These are phyloP conservation scores for Penicillium sp. DNA, from an alignment of 2,329 filamentous ascomycete species.

Conservation along the genomic window DNA sequence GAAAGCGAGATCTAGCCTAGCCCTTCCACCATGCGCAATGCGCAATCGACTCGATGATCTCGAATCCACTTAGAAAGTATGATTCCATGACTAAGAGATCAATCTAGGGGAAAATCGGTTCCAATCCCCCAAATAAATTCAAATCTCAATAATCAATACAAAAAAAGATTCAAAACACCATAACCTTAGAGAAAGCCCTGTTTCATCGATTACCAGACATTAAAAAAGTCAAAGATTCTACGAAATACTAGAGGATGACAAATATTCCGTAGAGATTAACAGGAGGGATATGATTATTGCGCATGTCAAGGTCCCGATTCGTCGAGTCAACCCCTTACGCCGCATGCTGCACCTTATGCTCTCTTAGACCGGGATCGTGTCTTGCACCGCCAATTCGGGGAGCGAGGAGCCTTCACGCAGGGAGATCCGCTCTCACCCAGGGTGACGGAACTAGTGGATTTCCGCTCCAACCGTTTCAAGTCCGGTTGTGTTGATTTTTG, in stretches of 20 bases:
- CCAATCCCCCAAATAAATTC: too few species aligned
- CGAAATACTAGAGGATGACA: not conserved
- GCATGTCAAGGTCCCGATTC: not conserved
- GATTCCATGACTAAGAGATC: too few species aligned
- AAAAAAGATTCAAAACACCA: not conserved
- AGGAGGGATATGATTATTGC: not conserved
- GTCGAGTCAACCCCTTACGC: conserved; percentile 22
- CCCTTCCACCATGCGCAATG: not conserved
- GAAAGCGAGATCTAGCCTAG: not conserved
- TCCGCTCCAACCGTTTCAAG: conserved; percentile 10
- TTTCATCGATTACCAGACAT: not conserved
- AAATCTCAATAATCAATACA: not conserved
- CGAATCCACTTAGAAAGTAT: too few species aligned
- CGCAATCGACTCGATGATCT: not conserved
- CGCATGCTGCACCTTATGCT: conserved; percentile 9
- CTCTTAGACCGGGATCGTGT: conserved; percentile 15
- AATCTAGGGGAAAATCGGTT: not conserved
- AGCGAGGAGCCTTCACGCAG: conserved; percentile 21
- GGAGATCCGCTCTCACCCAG: conserved; percentile 9
- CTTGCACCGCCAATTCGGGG: conserved; percentile 16
- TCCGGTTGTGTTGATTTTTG: conserved; percentile 14
- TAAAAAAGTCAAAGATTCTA: not conserved
- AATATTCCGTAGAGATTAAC: not conserved
- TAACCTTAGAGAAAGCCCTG: not conserved
- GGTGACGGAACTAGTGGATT: conserved; percentile 20